phyloP scores from a whole-genome alignment of 73 alveolate species.

The Paramecium sexaurelia region DNA sequence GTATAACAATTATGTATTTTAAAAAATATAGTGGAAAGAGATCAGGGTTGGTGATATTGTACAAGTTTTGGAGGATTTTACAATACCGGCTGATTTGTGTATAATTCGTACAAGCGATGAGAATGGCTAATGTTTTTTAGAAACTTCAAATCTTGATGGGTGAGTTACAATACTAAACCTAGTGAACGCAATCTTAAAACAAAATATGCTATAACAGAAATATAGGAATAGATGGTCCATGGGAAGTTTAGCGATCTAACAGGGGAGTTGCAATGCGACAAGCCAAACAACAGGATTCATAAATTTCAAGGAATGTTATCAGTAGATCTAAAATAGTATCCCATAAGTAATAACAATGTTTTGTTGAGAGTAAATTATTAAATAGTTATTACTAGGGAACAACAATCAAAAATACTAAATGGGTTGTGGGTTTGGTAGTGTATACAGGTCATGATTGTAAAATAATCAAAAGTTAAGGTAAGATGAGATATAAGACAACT shows the following conservation, averaged over 20 bases:
- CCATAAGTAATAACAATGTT: conserved; percentile 71
- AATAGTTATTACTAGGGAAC: conserved; percentile 45
- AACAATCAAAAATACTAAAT: conserved; percentile 64
- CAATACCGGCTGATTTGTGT: conserved; percentile 97
- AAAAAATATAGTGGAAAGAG: conserved; percentile 62
- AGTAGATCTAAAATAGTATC: conserved; percentile 70
- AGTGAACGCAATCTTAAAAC: conserved; percentile 71
- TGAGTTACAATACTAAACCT: conserved; percentile 86
- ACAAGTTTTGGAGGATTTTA: conserved; percentile 58
- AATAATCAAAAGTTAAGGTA: conserved; percentile 62
- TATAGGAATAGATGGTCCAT: neutral
- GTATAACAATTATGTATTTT: conserved; percentile 57
- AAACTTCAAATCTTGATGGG: conserved; percentile 97
- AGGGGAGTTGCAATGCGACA: conserved; percentile 74
- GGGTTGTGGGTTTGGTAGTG: conserved; percentile 70
- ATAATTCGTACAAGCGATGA: conserved; percentile 89
- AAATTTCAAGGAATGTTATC: conserved; percentile 75
- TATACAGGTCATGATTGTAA: conserved; percentile 69
- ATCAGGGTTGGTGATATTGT: conserved; percentile 73
- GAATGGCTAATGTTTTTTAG: conserved; percentile 93
- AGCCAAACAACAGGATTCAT: conserved; percentile 82
- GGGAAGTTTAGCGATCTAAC: conserved; percentile 64
- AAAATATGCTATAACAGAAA: conserved; percentile 52
- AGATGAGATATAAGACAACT: conserved; percentile 48
- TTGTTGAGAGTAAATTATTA: conserved; percentile 70